Conservation (phyloP, 2,329 filamentous ascomycete genomes). For the Colletotrichum siamense region DNA sequence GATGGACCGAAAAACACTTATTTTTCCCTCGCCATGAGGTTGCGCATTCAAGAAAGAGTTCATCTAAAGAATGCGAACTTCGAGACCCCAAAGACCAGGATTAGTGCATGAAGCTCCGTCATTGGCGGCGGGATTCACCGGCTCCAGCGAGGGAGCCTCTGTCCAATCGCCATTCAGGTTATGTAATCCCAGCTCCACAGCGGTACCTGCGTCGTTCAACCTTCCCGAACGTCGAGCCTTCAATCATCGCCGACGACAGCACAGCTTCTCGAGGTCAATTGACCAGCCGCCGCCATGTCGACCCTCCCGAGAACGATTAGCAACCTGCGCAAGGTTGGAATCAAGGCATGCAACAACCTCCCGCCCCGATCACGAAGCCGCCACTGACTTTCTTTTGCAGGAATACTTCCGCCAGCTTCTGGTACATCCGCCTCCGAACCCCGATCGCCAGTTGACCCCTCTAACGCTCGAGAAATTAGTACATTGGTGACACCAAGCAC, state of each 20-base stretch:
- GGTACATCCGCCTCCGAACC: conserved; percentile 61
- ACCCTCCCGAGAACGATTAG: conserved; percentile 84
- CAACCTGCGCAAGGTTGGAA: conserved; percentile 85
- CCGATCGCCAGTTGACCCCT: conserved; percentile 23
- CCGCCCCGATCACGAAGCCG: not conserved
- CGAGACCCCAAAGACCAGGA: conserved; percentile 1
- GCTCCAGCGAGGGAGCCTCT: not conserved
- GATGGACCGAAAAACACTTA: not conserved
- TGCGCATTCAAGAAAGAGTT: not conserved
- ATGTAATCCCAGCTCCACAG: conserved; percentile 13
- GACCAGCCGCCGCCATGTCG: conserved; percentile 73
- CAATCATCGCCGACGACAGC: conserved; percentile 6
- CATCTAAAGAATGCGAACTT: conserved; percentile 3
- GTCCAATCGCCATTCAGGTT: conserved; percentile 11
- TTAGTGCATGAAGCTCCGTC: conserved; percentile 21
- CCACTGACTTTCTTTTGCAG: conserved; percentile 49
- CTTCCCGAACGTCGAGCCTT: conserved; percentile 18
- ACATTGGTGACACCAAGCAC: conserved; percentile 90
- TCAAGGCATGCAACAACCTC: conserved; percentile 70
- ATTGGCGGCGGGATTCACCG: conserved; percentile 20
- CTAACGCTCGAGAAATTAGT: conserved; percentile 41
- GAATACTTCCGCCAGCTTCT: conserved; percentile 93
- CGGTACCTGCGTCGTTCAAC: conserved; percentile 12
- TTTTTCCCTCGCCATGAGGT: not conserved
- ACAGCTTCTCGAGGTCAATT: conserved; percentile 32